Base-by-base conservation (phyloP, 345 rosid species). In the Aurinia saxatilis region DNA sequence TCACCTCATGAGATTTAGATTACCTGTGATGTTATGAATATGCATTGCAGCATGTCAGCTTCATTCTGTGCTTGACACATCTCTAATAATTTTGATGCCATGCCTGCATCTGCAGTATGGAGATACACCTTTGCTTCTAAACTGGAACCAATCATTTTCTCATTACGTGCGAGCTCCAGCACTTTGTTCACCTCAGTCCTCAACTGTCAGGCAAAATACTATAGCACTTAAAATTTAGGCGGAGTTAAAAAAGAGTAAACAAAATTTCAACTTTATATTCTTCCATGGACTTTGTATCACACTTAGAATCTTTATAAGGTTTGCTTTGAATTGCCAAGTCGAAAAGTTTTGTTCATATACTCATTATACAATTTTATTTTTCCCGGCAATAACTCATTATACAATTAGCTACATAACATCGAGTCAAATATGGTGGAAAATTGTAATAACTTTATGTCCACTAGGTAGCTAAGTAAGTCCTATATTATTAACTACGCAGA, bases 121-220 rank as follows among this genome's bases (percentile, higher is more conserved):
- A 88, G 57, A 69, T 80, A 83, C 57, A 88, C 98, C 73, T 89
- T 86, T 37, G 98, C 96, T 61, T 92, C 98, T 57, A 92, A 74
- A 80, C 96, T 89, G 7, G 98, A 89, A 63, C 96, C 98, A 9
- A 92, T 92, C 65, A 89, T 59, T 75, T 88, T 92, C 69, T 66
- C 87, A 4, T 70, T 74, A 36, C 96, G 93, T 80, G 96, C 98
- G 50, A 75, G 68, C 81, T 87, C 98, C 72, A 92, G 56, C 53
- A 87, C 91, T 66, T 89, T 92, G 65, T 92, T 92, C 76, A 92
- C 95, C 92, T 92, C 96, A 1, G 86, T 86, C 73, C 98, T 83
- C 75, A 92, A 80, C 93, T 91, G 86, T 39, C 55, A 71, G n/a
- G 30, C n/a, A 48, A 35, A n/a, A 44, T 35, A 57, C 47, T 60